phyloP scores from a whole-genome alignment of 352 stramenopile genomes.

The Pythium plurisporium region DNA sequence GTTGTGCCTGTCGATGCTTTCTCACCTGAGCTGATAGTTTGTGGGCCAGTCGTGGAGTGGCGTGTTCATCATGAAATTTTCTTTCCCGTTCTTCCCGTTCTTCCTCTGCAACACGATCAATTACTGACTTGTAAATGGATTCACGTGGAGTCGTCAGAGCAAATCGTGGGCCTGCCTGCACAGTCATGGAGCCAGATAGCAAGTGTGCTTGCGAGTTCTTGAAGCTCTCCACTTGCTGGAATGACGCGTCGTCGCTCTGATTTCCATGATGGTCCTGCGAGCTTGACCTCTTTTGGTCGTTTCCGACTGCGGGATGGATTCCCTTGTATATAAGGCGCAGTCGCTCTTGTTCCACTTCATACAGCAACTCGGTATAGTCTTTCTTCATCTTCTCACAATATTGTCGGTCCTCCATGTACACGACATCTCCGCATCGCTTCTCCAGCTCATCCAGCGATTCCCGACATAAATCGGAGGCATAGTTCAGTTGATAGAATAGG shows the following conservation, averaged over 20 bases:
- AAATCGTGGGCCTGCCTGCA: conserved; percentile 17
- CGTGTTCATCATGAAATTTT: background rate
- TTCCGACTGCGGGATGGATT: conserved; percentile 11
- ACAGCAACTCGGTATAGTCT: conserved; percentile 71
- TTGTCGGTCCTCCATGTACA: conserved; percentile 36
- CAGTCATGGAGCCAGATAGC: conserved; percentile 6
- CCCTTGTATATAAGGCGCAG: conserved; percentile 55
- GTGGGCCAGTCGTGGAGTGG: background rate
- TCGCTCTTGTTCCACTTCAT: conserved; percentile 64
- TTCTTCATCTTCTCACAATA: conserved; percentile 75
- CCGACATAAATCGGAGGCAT: conserved; percentile 37
- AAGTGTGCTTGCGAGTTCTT: background rate
- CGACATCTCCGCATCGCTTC: conserved; percentile 34
- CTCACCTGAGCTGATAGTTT: conserved; percentile 37
- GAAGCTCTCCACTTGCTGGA: background rate
- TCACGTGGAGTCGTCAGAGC: conserved; percentile 35
- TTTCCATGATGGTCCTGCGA: background rate
- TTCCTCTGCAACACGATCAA: conserved; percentile 11
- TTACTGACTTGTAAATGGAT: conserved; percentile 42
- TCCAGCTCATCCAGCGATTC: conserved; percentile 47
- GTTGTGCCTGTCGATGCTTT: conserved; percentile 37
- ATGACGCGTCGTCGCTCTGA: background rate
- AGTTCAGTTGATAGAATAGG: conserved; percentile 54
- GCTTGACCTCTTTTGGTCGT: background rate
- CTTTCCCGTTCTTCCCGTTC: conserved; percentile 13